Conservation (phyloP, 164 flowering plant genomes). For the Vitis labrusca region DNA sequence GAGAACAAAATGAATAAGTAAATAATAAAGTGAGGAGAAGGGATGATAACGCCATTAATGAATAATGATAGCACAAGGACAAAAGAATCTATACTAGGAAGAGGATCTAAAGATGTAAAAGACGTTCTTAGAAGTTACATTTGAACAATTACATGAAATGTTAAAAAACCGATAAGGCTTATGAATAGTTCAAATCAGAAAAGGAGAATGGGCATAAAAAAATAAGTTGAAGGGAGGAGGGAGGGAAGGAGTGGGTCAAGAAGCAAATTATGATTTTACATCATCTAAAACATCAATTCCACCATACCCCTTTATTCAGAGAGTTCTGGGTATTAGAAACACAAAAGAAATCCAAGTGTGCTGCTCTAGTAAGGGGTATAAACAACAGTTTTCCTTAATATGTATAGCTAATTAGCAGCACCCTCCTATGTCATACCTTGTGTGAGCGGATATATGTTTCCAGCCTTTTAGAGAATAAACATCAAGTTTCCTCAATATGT, state of each 20-base stretch:
- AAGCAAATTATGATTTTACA: too few relatives aligned
- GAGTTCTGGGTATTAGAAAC: too few relatives aligned
- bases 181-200: neutral
- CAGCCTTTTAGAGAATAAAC: too few relatives aligned
- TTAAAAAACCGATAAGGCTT: neutral
- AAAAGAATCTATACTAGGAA: neutral
- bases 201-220: neutral
- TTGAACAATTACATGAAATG: neutral
- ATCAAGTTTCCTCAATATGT: too few relatives aligned
- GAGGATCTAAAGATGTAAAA: neutral
- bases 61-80: neutral
- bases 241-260: neutral
- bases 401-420: too few relatives aligned
- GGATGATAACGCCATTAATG: neutral
- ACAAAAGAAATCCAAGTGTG: too few relatives aligned
- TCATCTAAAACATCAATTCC: too few relatives aligned
- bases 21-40: neutral
- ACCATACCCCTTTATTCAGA: too few relatives aligned
- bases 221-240: neutral
- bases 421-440: too few relatives aligned
- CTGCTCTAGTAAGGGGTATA: too few relatives aligned
- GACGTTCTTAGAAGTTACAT: neutral
- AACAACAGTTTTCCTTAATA: too few relatives aligned
- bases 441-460: too few relatives aligned
- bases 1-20: conserved; percentile 19